phyloP scores from a whole-genome alignment of 495 filamentous ascomycete species.

The Podospora comata region DNA sequence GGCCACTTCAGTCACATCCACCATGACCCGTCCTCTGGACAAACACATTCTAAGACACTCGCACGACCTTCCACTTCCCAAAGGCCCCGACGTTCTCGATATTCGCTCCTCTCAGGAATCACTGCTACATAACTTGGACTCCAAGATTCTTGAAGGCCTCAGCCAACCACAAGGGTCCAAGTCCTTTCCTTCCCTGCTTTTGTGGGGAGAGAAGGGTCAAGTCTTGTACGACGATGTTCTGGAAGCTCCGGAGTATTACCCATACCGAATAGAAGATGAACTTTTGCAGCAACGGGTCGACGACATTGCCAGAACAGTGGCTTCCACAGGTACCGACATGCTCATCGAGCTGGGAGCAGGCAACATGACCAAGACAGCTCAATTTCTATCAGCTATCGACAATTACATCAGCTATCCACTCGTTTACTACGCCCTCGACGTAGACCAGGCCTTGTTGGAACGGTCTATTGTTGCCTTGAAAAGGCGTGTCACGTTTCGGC shows the following conservation, averaged over 20 bases:
- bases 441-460: slow-evolving; percentile 14
- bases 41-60: not conserved
- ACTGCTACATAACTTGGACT: slow-evolving; percentile 14
- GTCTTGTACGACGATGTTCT: slow-evolving; percentile 19
- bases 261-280: slow-evolving; percentile 19
- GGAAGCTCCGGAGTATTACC: slow-evolving; percentile 13
- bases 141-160: slow-evolving; percentile 12
- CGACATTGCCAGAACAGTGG: slow-evolving; percentile 13
- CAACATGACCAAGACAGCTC: slow-evolving; percentile 17
- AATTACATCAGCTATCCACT: not conserved
- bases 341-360: slow-evolving; percentile 22
- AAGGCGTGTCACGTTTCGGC: not conserved
- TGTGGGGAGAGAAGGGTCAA: slow-evolving; percentile 24
- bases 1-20: not conserved
- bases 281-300: not conserved
- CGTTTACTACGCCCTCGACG: slow-evolving; percentile 22
- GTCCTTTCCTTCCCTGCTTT: slow-evolving; percentile 12
- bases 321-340: slow-evolving; percentile 10
- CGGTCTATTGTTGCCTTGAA: slow-evolving; percentile 5
- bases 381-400: slow-evolving; percentile 12
- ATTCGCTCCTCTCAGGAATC: slow-evolving; percentile 17
- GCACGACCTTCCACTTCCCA: not conserved
- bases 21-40: not conserved
- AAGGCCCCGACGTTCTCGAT: slow-evolving; percentile 12
- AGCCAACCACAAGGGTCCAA: slow-evolving; percentile 7